A percentile compares a stretch with the other conserved stretches of the same genome.
Evolutionary conservation across 2,329 filamentous ascomycete species (phyloP).

Genomic region (Fusarium sambucinum): DNA sequence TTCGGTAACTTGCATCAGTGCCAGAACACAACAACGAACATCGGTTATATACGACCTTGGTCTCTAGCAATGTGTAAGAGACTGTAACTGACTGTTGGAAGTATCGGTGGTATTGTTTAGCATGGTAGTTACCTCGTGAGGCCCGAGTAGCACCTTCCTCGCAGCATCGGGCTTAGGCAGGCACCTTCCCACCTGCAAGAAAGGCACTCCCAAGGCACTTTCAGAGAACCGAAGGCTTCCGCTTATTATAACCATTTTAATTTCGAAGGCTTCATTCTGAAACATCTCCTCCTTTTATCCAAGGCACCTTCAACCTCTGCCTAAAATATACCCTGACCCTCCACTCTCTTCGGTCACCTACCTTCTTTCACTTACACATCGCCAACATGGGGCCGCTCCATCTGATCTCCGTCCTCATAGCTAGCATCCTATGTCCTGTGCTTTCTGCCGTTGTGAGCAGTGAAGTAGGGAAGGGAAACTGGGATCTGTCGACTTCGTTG

Average conservation of each 20-base stretch:
- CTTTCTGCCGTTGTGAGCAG: conserved; percentile 2
- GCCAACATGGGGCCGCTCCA: conserved; percentile 1
- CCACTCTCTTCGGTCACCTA: not conserved
- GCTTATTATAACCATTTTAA: not conserved
- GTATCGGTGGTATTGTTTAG: not conserved
- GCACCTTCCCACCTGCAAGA: not conserved
- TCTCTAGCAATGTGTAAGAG: not conserved
- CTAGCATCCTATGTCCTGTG: conserved; percentile 5
- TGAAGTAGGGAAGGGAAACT: conserved; percentile 23
- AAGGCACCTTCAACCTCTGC: not conserved
- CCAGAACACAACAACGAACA: not conserved
- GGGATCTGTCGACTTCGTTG: conserved; percentile 54
- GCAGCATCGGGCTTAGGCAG: no score
- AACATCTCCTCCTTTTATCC: not conserved
- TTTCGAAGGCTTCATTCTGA: not conserved
- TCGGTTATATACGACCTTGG: no score
- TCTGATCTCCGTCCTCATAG: not conserved
- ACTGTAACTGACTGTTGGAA: not conserved
- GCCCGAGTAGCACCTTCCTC: conserved; percentile 17
- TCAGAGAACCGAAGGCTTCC: not conserved
- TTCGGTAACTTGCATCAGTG: not conserved
- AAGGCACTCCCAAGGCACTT: not conserved
- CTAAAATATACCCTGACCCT: not conserved
- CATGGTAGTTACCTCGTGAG: not conserved
- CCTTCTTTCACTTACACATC: not conserved